Percentiles rank a stretch among this genome's conserved stretches.
Conservation (phyloP, 2,329 filamentous ascomycete species). For the Plectosphaerella cucumerina region DNA sequence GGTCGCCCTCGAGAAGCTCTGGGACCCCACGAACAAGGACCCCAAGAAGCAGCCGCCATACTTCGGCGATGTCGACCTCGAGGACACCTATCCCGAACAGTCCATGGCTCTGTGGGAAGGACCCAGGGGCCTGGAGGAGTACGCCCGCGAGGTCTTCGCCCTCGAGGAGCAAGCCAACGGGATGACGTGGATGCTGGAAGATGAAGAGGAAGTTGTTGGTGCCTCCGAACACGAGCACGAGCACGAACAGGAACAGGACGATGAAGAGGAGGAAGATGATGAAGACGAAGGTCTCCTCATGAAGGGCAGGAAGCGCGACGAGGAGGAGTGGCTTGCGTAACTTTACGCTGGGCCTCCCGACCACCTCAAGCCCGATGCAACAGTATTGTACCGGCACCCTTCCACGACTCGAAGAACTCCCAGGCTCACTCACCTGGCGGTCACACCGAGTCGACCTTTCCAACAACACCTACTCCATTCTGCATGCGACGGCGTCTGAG, state of each 20-base stretch:
- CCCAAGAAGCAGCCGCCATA: slow-evolving; percentile 57
- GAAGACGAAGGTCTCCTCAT: slow-evolving; percentile 57
- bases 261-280: slow-evolving; percentile 41
- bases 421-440: too few species aligned
- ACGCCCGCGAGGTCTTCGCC: slow-evolving; percentile 89
- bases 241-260: slow-evolving; percentile 36
- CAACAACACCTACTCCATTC: neutral
- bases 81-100: slow-evolving; percentile 64
- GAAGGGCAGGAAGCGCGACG: slow-evolving; percentile 51
- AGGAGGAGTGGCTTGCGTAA: slow-evolving; percentile 57
- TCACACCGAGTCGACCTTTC: neutral
- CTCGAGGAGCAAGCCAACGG: slow-evolving; percentile 94
- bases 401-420: too few species aligned
- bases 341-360: neutral
- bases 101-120: slow-evolving; percentile 88
- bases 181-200: slow-evolving; percentile 80
- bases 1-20: slow-evolving; percentile 60
- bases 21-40: slow-evolving; percentile 46
- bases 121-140: slow-evolving; percentile 86
- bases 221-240: slow-evolving; percentile 28
- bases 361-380: neutral
- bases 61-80: slow-evolving; percentile 54
- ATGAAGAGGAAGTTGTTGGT: slow-evolving; percentile 36
- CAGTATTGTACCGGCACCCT: too few species aligned
- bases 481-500: slow-evolving; percentile 1